Conservation (phyloP, 176 grass and related monocot species). For the Aegilops sharonensis region DNA sequence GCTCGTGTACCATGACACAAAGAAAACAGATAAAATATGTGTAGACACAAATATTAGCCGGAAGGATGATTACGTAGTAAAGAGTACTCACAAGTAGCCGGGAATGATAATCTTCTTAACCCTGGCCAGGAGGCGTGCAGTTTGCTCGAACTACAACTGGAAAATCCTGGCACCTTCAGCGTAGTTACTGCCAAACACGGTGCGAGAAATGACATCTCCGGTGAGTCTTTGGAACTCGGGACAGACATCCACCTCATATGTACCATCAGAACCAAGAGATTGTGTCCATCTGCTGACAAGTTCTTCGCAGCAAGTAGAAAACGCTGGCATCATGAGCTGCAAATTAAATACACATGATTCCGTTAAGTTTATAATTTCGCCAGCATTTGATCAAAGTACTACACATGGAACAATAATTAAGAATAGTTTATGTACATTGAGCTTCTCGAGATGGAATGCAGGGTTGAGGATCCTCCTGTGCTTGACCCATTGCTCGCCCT, state of each 20-base stretch:
- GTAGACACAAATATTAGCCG: too few relatives aligned
- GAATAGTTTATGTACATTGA: conserved; percentile 31
- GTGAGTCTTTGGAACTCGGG: conserved; percentile 58
- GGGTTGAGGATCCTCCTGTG: conserved; percentile 62
- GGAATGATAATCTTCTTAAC: conserved; percentile 36
- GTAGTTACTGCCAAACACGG: conserved; percentile 57
- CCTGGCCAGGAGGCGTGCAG: conserved; percentile 7
- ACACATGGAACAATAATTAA: not conserved
- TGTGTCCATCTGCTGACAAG: conserved; percentile 48
- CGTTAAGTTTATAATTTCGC: too few relatives aligned
- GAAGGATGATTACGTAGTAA: too few relatives aligned
- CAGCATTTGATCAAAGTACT: too few relatives aligned
- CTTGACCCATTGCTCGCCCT: conserved; percentile 63
- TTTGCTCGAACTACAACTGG: conserved; percentile 45
- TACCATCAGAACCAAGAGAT: conserved; percentile 29
- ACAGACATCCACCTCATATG: conserved; percentile 51
- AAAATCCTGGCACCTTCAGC: conserved; percentile 67
- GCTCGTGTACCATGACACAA: too few relatives aligned
- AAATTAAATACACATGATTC: not conserved
- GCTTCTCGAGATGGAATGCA: conserved; percentile 50
- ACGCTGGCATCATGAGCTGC: conserved; percentile 61
- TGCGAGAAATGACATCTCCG: conserved; percentile 41
- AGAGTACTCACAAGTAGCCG: conserved; percentile 40
- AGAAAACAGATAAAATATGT: too few relatives aligned
- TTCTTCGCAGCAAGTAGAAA: conserved; percentile 58